Conservation (phyloP, 192 early-diverging fungal genomes). For the Paraglomus brasilianum region DNA sequence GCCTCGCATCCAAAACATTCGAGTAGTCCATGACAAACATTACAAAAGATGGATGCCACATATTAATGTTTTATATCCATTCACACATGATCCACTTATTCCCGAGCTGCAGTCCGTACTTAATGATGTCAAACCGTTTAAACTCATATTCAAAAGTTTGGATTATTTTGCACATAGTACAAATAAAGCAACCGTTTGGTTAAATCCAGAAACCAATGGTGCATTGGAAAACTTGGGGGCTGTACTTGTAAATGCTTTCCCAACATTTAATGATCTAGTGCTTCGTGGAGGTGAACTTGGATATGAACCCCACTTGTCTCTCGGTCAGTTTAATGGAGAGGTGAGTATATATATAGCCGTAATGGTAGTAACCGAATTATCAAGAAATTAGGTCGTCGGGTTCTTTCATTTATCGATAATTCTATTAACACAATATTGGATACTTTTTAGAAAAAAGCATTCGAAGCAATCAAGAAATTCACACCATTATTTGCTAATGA, state of each 20-base stretch:
- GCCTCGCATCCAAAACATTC: constrained; percentile 6
- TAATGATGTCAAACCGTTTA: background rate
- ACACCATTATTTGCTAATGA: background rate
- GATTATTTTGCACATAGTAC: background rate
- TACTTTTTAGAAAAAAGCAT: background rate
- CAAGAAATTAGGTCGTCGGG: background rate
- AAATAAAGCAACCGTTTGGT: constrained; percentile 12
- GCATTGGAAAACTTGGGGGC: too few relatives aligned
- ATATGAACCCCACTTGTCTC: constrained; percentile 12
- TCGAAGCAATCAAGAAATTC: constrained; percentile 13
- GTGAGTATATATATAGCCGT: background rate
- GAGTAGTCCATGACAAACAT: constrained; percentile 17
- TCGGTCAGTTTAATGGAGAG: constrained; percentile 13
- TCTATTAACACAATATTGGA: background rate
- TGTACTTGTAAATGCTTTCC: background rate
- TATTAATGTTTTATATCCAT: constrained; percentile 18
- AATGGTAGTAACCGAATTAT: background rate
- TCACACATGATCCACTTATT: background rate
- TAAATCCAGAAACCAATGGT: background rate
- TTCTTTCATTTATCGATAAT: background rate
- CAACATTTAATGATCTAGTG: constrained; percentile 12
- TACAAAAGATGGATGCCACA: constrained; percentile 24
- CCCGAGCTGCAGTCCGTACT: background rate
- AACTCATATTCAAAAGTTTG: background rate
- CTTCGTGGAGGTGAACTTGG: background rate